A percentile compares a stretch with the other conserved stretches of the same genome.
Evolutionary conservation across 2,329 filamentous ascomycete genomes (phyloP).

Genomic region (Colletotrichum truncatum): DNA sequence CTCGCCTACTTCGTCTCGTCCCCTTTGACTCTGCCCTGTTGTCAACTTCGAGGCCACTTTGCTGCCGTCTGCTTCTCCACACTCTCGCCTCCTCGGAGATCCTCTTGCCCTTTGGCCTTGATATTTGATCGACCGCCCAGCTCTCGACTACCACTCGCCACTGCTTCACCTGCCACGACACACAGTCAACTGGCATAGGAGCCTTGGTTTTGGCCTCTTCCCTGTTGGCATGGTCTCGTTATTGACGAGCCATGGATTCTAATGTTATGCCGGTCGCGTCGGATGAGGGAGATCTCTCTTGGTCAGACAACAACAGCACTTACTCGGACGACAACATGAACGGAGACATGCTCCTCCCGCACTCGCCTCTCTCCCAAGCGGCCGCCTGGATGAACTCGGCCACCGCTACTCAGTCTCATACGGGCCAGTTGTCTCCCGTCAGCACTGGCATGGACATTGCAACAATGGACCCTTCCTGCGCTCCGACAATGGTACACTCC

Average conservation of each 20-base stretch:
- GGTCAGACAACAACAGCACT: constrained; percentile 56
- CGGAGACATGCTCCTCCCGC: constrained; percentile 38
- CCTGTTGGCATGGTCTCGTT: constrained; percentile 50
- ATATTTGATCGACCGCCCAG: constrained; percentile 22
- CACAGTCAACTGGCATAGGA: neutral
- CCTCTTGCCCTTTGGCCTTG: neutral
- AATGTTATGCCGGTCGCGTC: constrained; percentile 48
- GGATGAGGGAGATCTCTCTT: constrained; percentile 52
- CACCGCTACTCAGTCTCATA: constrained; percentile 44
- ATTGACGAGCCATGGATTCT: constrained; percentile 58
- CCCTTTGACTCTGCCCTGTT: neutral
- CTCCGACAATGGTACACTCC: constrained; percentile 54
- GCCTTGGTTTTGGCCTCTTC: constrained; percentile 7
- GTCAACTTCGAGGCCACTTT: neutral
- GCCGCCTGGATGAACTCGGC: constrained; percentile 37
- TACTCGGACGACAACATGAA: constrained; percentile 52
- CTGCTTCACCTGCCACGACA: neutral
- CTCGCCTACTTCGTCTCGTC: neutral
- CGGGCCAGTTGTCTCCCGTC: constrained; percentile 62
- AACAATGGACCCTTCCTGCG: constrained; percentile 46
- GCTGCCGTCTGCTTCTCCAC: constrained; percentile 6
- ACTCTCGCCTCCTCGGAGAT: neutral
- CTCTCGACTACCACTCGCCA: neutral
- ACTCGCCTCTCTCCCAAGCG: constrained; percentile 47
- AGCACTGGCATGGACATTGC: constrained; percentile 58